These are phyloP conservation scores for Russula ochroleuca DNA, from an alignment of 768 basidiomycete genomes.

Conservation along the genomic window DNA sequence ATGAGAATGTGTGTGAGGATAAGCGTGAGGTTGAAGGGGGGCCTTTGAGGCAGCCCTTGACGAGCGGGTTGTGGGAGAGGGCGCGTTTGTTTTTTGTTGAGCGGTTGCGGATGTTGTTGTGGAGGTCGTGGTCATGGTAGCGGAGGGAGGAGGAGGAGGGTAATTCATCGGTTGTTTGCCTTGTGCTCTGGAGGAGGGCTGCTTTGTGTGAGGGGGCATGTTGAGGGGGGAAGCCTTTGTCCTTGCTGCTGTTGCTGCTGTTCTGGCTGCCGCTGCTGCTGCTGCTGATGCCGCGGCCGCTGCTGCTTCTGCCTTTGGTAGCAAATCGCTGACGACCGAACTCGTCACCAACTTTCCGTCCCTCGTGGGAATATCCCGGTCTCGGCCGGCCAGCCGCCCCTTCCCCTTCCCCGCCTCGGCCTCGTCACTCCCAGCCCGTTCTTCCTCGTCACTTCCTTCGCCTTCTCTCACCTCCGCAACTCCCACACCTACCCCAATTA, in stretches of 20 bases:
- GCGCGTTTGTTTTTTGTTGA: conserved; percentile 28
- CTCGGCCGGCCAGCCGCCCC: conserved; percentile 9
- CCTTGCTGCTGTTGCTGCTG: background rate
- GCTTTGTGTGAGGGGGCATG: conserved; percentile 24
- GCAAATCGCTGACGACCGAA: conserved; percentile 21
- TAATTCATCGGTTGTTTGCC: conserved; percentile 94
- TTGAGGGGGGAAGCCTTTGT: conserved; percentile 27
- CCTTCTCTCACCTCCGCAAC: conserved; percentile 27
- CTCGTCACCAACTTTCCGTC: conserved; percentile 21
- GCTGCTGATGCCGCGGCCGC: conserved; percentile 17
- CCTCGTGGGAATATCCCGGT: conserved; percentile 20
- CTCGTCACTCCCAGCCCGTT: background rate
- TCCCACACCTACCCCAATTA: conserved; percentile 33
- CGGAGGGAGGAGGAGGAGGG: conserved; percentile 32
- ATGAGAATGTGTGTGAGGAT: conserved; percentile 48
- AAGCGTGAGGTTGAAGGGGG: conserved; percentile 50
- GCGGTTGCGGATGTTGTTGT: conserved; percentile 21
- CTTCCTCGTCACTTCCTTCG: conserved; percentile 7
- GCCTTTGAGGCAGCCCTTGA: conserved; percentile 49
- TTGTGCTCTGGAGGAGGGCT: conserved; percentile 66
- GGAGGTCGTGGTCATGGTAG: conserved; percentile 36
- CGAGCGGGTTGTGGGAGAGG: conserved; percentile 34
- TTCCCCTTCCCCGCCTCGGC: background rate
- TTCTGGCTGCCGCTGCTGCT: background rate
- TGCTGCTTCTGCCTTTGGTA: conserved; percentile 28